Evolutionary conservation across 306 rosid species (phyloP), one percentile per base, ranked within the genome.

Genomic region (Cicer yamashitae): DNA sequence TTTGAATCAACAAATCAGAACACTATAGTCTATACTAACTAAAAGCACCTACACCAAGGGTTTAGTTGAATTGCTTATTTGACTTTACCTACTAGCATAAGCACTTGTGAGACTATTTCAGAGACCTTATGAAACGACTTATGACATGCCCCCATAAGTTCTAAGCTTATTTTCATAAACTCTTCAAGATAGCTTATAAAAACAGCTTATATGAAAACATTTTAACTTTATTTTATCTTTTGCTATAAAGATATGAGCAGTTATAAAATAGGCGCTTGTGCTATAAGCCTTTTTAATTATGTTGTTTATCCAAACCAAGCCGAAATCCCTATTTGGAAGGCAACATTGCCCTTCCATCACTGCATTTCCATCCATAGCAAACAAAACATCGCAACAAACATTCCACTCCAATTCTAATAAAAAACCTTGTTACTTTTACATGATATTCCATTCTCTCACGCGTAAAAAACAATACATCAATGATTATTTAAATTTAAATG

Each of bases 1-100:
- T 54, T 18, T 47, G 72, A 22, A 70, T 44, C 74, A 59, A 30
- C 25, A 67, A n/a, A 48, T 22, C 39, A 71, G 47, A 82, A 37
- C 13, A 51, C 4, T n/a, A 15, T 41, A 58, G 15, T 74, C 4
- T 12, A 58, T 30, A 12, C 34, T 25, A 71, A 52, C 63, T 6
- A 65, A 45, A 65, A 71, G 14, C 69, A 71, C 67, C 62, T 48
- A 62, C 56, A 71, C 56, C 44, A 25, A 25, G 34, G 34, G 34
- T 25, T 25, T 25, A 25, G 34, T 25, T 25, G 34, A 3, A 25
- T 25, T 25, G 34, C 34, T 25, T 30, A 30, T 30, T 30, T 30
- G 34, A 30, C 34, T 3, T 30, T 3, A 0, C 0, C 34, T 30
- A 30, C 34, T 30, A 30, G 34, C 5, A 30, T 30, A 30, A 30